These are phyloP conservation scores for Phlebiopsis gigantea DNA, from an alignment of 768 basidiomycete genomes.

Conservation along the genomic window DNA sequence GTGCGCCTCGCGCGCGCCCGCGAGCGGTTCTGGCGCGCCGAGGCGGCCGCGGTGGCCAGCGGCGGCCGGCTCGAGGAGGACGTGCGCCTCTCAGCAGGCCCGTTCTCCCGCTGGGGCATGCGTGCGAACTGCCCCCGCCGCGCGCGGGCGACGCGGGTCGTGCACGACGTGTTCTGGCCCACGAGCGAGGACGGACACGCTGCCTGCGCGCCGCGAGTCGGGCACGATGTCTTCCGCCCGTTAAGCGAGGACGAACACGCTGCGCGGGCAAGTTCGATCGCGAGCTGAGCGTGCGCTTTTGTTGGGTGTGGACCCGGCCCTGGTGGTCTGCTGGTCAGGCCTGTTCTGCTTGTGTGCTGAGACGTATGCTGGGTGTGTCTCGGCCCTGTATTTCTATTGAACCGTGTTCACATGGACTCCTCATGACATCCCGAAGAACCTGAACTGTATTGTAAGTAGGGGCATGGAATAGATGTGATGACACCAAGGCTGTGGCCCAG, in stretches of 20 bases:
- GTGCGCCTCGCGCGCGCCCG: conserved; percentile 21
- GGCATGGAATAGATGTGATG: too few species aligned
- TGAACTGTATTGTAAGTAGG: background rate
- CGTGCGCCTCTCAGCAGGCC: background rate
- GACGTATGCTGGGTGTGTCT: background rate
- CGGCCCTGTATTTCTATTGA: background rate
- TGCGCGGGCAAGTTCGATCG: too few species aligned
- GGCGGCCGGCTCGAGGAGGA: background rate
- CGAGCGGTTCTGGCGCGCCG: conserved; percentile 17
- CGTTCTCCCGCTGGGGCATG: background rate
- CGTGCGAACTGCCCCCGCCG: background rate
- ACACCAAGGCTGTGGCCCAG: background rate
- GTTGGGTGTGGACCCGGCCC: background rate
- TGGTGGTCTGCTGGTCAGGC: background rate
- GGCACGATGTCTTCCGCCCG: background rate
- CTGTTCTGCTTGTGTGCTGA: background rate
- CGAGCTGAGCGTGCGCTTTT: too few species aligned
- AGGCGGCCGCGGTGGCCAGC: background rate
- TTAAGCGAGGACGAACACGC: too few species aligned
- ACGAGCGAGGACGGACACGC: background rate
- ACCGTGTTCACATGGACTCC: background rate
- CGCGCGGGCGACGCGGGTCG: background rate
- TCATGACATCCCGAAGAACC: background rate
- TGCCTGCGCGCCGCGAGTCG: background rate
- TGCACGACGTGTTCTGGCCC: conserved; percentile 1